Evolutionary conservation across 2,329 filamentous ascomycete species (phyloP).

Genomic region (Aspergillus puulaauensis): DNA sequence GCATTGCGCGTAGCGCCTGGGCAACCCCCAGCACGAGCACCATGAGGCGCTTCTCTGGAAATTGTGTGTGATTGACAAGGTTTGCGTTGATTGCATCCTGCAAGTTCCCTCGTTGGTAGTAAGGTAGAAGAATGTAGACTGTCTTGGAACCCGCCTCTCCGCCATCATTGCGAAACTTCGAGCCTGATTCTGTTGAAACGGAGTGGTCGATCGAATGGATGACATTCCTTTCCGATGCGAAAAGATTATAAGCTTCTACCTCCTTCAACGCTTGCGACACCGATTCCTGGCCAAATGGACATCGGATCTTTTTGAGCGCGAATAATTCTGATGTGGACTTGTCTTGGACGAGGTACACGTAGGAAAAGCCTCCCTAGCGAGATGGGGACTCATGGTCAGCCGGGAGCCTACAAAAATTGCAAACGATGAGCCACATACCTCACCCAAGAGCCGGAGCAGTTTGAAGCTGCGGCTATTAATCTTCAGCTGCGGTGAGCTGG

Average conservation of each 20-base stretch:
- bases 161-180: conserved; percentile 56
- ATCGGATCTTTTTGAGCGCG: conserved; percentile 97
- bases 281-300: conserved; percentile 94
- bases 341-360: conserved; percentile 97
- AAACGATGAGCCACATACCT: conserved; percentile 57
- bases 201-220: conserved; percentile 82
- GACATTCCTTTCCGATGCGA: conserved; percentile 78
- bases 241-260: conserved; percentile 93
- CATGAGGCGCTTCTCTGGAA: conserved; percentile 87
- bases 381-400: conserved; percentile 8
- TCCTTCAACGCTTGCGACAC: conserved; percentile 94
- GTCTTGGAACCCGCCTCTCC: conserved; percentile 72
- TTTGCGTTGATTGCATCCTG: conserved; percentile 99
- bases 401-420: conserved; percentile 1
- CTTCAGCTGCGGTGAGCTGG: conserved; percentile 87
- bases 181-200: conserved; percentile 70
- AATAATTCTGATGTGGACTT: conserved; percentile 79
- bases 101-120: conserved; percentile 91
- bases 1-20: conserved; percentile 83
- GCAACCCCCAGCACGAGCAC: conserved; percentile 89
- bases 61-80: conserved; percentile 87
- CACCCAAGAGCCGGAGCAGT: conserved; percentile 87
- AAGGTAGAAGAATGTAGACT: conserved; percentile 93
- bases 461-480: conserved; percentile 96
- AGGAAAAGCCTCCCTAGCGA: conserved; percentile 86